A percentile compares a stretch with the other conserved stretches of the same genome.
Evolutionary conservation across 257 asterid species (phyloP).

Genomic region (Solanum bukasovii): DNA sequence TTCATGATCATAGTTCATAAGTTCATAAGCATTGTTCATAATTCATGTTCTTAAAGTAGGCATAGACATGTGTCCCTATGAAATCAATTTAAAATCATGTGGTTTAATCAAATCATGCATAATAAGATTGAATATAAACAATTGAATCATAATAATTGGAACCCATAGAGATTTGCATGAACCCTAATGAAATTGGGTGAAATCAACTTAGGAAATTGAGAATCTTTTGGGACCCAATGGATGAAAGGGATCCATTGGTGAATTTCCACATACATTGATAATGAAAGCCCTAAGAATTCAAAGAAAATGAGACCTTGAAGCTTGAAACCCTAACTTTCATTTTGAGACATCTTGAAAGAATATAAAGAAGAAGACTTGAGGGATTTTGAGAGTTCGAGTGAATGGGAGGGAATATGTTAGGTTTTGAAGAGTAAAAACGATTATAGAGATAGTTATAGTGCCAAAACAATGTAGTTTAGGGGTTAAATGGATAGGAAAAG

Average conservation of each 20-base stretch:
- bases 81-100: not conserved
- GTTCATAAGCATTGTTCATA: not conserved
- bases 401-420: not conserved
- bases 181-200: not conserved
- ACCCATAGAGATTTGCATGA: not conserved
- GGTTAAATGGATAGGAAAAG: too few species aligned
- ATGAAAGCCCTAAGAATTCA: not conserved
- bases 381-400: not conserved
- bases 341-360: not conserved
- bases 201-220: not conserved
- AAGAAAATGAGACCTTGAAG: not conserved
- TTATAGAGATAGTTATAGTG: too few species aligned
- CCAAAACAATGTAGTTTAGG: not conserved
- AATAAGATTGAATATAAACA: not conserved
- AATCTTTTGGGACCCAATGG: not conserved
- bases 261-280: not conserved
- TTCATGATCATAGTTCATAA: not conserved
- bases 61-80: too few species aligned
- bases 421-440: not conserved
- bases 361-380: not conserved
- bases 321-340: not conserved
- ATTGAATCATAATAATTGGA: not conserved
- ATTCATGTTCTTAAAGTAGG: too few species aligned
- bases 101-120: not conserved
- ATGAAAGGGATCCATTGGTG: not conserved